phyloP scores from a whole-genome alignment of 1,284 basidiomycete genomes.

The Boletus hoseneyae region DNA sequence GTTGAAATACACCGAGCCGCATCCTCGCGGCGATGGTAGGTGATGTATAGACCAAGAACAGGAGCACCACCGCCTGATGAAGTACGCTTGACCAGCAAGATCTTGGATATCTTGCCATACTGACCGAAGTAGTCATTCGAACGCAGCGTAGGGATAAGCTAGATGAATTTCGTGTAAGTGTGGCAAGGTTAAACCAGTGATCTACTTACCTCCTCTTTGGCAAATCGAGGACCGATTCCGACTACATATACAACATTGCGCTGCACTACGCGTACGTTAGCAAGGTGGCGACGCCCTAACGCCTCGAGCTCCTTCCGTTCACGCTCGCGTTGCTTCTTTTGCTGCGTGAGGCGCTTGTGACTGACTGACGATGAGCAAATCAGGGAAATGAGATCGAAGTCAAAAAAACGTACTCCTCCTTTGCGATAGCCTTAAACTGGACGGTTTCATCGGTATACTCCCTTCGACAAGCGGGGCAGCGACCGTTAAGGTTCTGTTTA shows the following conservation, averaged over 20 bases:
- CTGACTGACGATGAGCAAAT: slow-evolving; percentile 33
- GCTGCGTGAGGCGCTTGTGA: slow-evolving; percentile 92
- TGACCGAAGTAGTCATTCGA: slow-evolving; percentile 98
- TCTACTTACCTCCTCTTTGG: slow-evolving; percentile 85
- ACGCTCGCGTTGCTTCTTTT: slow-evolving; percentile 94
- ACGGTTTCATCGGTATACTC: slow-evolving; percentile 92
- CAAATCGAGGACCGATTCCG: slow-evolving; percentile 85
- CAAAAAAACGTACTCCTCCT: slow-evolving; percentile 79
- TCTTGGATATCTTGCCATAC: slow-evolving; percentile 97
- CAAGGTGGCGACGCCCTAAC: slow-evolving; percentile 82
- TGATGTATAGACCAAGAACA: slow-evolving; percentile 93
- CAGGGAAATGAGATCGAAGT: background rate
- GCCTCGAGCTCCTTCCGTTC: slow-evolving; percentile 95
- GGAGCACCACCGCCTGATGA: slow-evolving; percentile 70
- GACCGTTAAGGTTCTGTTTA: slow-evolving; percentile 92
- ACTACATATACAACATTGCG: slow-evolving; percentile 96
- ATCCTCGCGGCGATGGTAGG: slow-evolving; percentile 93
- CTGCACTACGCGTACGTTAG: slow-evolving; percentile 95
- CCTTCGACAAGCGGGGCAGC: slow-evolving; percentile 95
- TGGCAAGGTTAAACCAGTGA: background rate
- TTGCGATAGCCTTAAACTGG: slow-evolving; percentile 94
- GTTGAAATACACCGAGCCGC: slow-evolving; percentile 91
- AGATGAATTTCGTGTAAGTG: slow-evolving; percentile 17
- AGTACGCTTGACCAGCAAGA: slow-evolving; percentile 89
- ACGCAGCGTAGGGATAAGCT: slow-evolving; percentile 93